Evolutionary conservation across 805 yeast species (phyloP).

Genomic region (Schwanniomyces polymorphus): DNA sequence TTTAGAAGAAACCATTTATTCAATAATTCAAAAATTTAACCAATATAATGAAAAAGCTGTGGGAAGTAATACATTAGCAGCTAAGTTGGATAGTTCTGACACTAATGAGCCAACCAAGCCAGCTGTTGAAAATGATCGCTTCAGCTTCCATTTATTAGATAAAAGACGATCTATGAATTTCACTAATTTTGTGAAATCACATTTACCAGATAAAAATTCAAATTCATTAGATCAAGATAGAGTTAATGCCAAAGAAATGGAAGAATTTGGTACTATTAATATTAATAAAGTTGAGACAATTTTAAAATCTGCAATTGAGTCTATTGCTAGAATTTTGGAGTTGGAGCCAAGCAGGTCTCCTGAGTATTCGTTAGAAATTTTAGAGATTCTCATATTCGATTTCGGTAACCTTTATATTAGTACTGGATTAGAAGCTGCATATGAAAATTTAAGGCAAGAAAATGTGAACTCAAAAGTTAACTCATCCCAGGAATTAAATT

Average conservation of each 20-base stretch:
- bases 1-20: conserved; percentile 53
- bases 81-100: conserved; percentile 33
- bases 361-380: conserved; percentile 61
- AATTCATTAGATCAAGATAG: conserved; percentile 17
- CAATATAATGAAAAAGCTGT: conserved; percentile 32
- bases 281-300: conserved; percentile 58
- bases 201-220: conserved; percentile 33
- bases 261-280: conserved; percentile 30
- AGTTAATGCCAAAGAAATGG: conserved; percentile 14
- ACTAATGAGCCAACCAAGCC: conserved; percentile 19
- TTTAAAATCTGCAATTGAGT: conserved; percentile 71
- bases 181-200: conserved; percentile 56
- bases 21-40: conserved; percentile 46
- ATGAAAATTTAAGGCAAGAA: conserved; percentile 43
- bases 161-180: conserved; percentile 51
- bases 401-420: conserved; percentile 76
- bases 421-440: conserved; percentile 70
- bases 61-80: conserved; percentile 33
- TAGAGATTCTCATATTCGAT: conserved; percentile 66
- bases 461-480: conserved; percentile 22
- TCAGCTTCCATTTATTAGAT: conserved; percentile 34
- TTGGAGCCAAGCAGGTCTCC: conserved; percentile 62
- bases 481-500: conserved; percentile 31
- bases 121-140: conserved; percentile 19
- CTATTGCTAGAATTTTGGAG: conserved; percentile 75